Conservation (phyloP, 2,329 filamentous ascomycete genomes). For the Plectosphaerella plurivora region DNA sequence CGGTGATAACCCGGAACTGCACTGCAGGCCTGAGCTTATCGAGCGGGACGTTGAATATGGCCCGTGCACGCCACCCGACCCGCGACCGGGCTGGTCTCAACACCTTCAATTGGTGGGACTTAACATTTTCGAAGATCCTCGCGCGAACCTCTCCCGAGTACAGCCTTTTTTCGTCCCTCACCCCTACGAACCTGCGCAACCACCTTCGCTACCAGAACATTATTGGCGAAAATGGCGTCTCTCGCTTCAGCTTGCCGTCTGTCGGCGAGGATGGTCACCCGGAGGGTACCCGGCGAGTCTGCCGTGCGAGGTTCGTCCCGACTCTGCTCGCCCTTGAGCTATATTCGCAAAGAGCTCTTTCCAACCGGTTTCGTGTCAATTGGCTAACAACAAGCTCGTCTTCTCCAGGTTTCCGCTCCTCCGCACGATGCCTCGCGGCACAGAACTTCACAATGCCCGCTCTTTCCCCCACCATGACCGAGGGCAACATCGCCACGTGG, state of each 20-base stretch:
- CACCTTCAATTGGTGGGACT: slow-evolving; percentile 1
- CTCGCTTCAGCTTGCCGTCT: slow-evolving; percentile 60
- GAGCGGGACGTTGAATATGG: background rate
- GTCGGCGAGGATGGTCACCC: slow-evolving; percentile 54
- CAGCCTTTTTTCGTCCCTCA: slow-evolving; percentile 14
- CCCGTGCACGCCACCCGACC: background rate
- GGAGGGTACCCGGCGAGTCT: slow-evolving; percentile 49
- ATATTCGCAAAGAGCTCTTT: background rate
- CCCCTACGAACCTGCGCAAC: slow-evolving; percentile 17
- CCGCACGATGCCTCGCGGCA: slow-evolving; percentile 61
- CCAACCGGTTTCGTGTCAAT: background rate
- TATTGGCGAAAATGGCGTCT: slow-evolving; percentile 53
- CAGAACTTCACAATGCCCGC: slow-evolving; percentile 91
- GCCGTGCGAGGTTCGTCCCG: slow-evolving; percentile 50
- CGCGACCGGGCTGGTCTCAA: background rate
- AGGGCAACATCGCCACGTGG: slow-evolving; percentile 84
- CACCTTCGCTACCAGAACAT: slow-evolving; percentile 4
- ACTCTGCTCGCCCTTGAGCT: slow-evolving; percentile 7
- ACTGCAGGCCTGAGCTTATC: too few species aligned
- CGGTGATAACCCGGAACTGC: too few species aligned
- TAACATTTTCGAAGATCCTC: background rate
- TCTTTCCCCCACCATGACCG: slow-evolving; percentile 88
- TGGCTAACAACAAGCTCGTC: slow-evolving; percentile 3
- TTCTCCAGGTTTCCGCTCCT: slow-evolving; percentile 58
- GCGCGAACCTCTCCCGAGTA: slow-evolving; percentile 4